Evolutionary conservation across 2,329 filamentous ascomycete species (phyloP), one percentile per base, ranked within the genome.

Genomic region (Knufia petricola): DNA sequence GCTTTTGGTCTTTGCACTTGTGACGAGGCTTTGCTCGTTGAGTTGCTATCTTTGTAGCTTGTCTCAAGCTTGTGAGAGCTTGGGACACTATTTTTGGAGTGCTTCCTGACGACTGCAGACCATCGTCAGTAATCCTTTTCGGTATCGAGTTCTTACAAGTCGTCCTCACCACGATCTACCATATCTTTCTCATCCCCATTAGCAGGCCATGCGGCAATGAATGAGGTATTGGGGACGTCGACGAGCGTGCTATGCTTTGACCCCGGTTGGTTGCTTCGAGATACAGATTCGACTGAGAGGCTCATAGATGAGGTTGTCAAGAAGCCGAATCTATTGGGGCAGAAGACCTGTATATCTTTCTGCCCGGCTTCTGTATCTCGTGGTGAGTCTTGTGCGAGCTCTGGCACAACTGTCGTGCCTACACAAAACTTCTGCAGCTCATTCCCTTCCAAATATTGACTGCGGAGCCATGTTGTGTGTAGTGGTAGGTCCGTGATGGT

Each of bases 241-340:
- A 46, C 19, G 7, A 46, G 17, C n/a, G 43, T 46, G 20, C 30
- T 46, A 17, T 43, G 40, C 4, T 6, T 21, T 9, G 17, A 3
- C 8, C 6, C 3, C 15, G 4, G 37, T 12, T 9, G 17, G 21
- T 9, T 10, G 4, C 9, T 17, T 40, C 21, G 8, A 4, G 19
- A 4, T 40, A 21, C 13, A 8, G 32, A 4, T n/a, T 31, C 7
- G 3, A 32, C 28, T 20, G 41, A 46, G 10, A 46, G 15, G 21
- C 43, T 38, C 31, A 46, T 46, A 2, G 30, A 10, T 8, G 20
- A 34, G 2, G 17, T 20, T 4, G 30, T n/a, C 20, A 46, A 20
- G 20, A 46, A 46, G 9, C 43, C 43, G 24, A 46, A 46, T 31
- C 20, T 24, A 15, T 46, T 46, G 31, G 43, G 43, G 9, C 30